These are phyloP conservation scores for Penicillium sp. DNA, from an alignment of 2,329 filamentous ascomycete species.

Conservation along the genomic window DNA sequence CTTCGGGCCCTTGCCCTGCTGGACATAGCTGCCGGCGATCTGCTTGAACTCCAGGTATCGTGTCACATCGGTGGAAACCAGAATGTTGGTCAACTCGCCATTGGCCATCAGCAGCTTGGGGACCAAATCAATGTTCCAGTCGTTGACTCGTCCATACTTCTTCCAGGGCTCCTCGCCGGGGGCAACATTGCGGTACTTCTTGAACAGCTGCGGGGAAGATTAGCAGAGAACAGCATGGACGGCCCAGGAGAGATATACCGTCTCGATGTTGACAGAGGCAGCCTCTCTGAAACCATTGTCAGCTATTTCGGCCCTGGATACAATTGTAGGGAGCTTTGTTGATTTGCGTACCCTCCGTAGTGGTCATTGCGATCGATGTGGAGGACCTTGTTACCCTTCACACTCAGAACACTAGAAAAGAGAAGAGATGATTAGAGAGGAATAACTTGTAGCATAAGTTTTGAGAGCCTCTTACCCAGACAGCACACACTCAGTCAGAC, in stretches of 20 bases:
- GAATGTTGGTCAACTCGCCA: slow-evolving; percentile 95
- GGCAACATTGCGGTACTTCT: slow-evolving; percentile 82
- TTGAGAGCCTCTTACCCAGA: slow-evolving; percentile 66
- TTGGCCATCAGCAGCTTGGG: slow-evolving; percentile 99
- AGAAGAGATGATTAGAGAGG: slow-evolving; percentile 20
- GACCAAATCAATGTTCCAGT: slow-evolving; percentile 99
- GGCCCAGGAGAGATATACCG: slow-evolving; percentile 51
- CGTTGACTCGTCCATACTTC: slow-evolving; percentile 91
- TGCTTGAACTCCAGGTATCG: slow-evolving; percentile 89
- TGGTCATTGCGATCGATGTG: slow-evolving; percentile 98
- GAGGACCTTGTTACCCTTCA: slow-evolving; percentile 98
- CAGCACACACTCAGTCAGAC: slow-evolving; percentile 97
- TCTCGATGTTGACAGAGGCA: slow-evolving; percentile 92
- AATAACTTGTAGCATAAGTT: slow-evolving; percentile 15
- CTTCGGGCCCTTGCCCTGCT: slow-evolving; percentile 75
- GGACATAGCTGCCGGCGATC: slow-evolving; percentile 92
- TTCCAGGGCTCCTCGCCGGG: slow-evolving; percentile 89
- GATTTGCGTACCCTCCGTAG: slow-evolving; percentile 77
- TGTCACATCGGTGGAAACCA: slow-evolving; percentile 90
- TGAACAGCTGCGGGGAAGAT: slow-evolving; percentile 70
- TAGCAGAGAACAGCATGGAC: slow-evolving; percentile 17
- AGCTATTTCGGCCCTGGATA: slow-evolving; percentile 24
- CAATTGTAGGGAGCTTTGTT: slow-evolving; percentile 16
- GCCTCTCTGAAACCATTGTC: slow-evolving; percentile 62
- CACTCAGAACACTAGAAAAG: slow-evolving; percentile 72